Base-by-base conservation (phyloP, 768 basidiomycete species). In the Botryobasidium botryosum region DNA sequence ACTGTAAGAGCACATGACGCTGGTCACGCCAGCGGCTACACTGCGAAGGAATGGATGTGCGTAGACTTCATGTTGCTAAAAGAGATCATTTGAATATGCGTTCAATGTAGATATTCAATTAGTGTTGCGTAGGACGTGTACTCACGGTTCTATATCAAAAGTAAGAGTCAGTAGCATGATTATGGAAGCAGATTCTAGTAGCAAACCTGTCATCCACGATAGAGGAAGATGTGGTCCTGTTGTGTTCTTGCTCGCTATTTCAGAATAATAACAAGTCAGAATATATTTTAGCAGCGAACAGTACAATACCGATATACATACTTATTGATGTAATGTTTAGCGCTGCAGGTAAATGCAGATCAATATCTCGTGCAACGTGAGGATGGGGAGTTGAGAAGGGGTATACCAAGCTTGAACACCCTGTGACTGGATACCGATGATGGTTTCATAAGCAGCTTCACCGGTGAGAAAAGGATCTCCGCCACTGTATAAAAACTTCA, bases 391-490 rank as follows among this genome's bases (percentile, higher is more conserved):
- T 28, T 21, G 26, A 7, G 24, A 12, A 23, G 8, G 33, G 20
- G n/a, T 45, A 18, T n/a, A 57, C 56, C 79, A 84, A 0, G 86
- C 84, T 56, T 86, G 82, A 0, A 88, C 80, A 31, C 88, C 88
- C 6, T 62, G 69, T 10, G 23, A 12, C 56, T 94, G 88, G 63
- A 91, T 60, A 5, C 88, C 88, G 15, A 82, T 62, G 43, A 91
- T 72, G 1, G 86, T 91, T 59, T 87, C 81, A 47, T 68, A 73
- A 0, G 72, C 68, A 10, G 67, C 72, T 55, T 84, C 85, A 10
- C 90, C 86, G n/a, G 72, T 54, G 13, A 92, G 64, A 63, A 75
- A 92, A 0, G 90, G 90, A 58, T 94, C 90, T 8, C 24, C 28
- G 15, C 40, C 40, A 33, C 31, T 33, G 31, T 33, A 17, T 17